Base-by-base conservation (phyloP, 116 monocot species). In the Cymodocea nodosa region DNA sequence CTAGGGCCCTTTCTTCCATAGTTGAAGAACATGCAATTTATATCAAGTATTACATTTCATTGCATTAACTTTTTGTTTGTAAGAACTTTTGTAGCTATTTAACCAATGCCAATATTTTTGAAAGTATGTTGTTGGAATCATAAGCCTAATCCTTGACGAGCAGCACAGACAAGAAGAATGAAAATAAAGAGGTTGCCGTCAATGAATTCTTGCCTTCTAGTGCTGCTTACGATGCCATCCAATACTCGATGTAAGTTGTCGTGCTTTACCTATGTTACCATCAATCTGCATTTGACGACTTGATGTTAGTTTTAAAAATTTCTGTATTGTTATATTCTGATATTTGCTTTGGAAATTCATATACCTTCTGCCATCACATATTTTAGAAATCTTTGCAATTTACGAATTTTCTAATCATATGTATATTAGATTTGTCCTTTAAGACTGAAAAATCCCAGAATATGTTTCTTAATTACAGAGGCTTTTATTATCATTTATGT, bases 161-260 rank as follows among this genome's bases (percentile, higher is more conserved):
- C 24, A 62, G 61, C 19, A 60, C 59, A 77, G 77, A 77, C 54
- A 77, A 77, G 66, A 77, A 77, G 54, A 77, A 77, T 60, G 77
- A 77, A 57, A 77, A 77, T 71, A 77, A 77, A 60, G 71, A 71
- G 24, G 77, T 77, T 24, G 66, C 66, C 17, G 77, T 77, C 23
- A 77, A 77, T 52, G 77, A 77, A 16, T 77, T 77, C 54, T 52
- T 77, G 51, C 77, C 77, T 15, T 35, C 71, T 37, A 36, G 51
- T 17, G 22, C 44, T 35, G 77, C 77, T 24, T 66, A 22, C 52
- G 59, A 65, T n/a, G 73, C 73, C 15, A 66, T 73, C 15, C 73
- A 73, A 36, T 30, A 66, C 18, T 65, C 73, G 5, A 73, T 73
- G 73, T 73, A 73, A 73, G 73, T 66, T 15, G 16, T 48, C 0